Conservation (phyloP, 2,329 filamentous ascomycete species). For the Penicillium rolfsii region DNA sequence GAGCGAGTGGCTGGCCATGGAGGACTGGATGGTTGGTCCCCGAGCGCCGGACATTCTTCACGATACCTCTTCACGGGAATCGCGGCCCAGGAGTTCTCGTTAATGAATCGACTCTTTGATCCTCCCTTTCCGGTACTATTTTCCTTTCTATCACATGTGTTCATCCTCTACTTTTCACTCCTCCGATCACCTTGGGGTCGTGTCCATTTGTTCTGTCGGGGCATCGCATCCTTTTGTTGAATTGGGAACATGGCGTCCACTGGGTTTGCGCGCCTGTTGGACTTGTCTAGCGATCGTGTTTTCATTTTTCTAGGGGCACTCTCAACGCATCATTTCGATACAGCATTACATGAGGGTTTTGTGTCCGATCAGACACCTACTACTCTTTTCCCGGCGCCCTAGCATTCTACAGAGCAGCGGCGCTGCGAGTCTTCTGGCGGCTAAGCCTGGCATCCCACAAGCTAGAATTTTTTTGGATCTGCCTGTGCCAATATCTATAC, state of each 20-base stretch:
- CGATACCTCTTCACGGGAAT: constrained; percentile 43
- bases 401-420: background rate
- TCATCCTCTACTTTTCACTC: background rate
- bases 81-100: constrained; percentile 38
- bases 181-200: background rate
- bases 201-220: constrained; percentile 3
- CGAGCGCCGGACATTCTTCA: constrained; percentile 61
- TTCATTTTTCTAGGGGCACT: constrained; percentile 7
- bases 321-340: constrained; percentile 17
- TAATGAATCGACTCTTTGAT: constrained; percentile 18
- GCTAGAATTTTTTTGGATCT: constrained; percentile 8
- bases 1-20: constrained; percentile 96
- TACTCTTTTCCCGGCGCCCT: background rate
- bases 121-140: background rate
- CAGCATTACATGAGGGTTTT: constrained; percentile 16
- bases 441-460: background rate
- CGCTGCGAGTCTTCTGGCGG: background rate
- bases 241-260: constrained; percentile 21
- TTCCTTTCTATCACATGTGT: constrained; percentile 5
- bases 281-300: constrained; percentile 25
- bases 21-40: constrained; percentile 97
- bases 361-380: background rate
- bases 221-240: constrained; percentile 9
- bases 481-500: background rate
- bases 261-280: constrained; percentile 13